These are phyloP conservation scores for Thinopyrum elongatum DNA, from an alignment of 176 grass and related monocot genomes.

Conservation along the genomic window DNA sequence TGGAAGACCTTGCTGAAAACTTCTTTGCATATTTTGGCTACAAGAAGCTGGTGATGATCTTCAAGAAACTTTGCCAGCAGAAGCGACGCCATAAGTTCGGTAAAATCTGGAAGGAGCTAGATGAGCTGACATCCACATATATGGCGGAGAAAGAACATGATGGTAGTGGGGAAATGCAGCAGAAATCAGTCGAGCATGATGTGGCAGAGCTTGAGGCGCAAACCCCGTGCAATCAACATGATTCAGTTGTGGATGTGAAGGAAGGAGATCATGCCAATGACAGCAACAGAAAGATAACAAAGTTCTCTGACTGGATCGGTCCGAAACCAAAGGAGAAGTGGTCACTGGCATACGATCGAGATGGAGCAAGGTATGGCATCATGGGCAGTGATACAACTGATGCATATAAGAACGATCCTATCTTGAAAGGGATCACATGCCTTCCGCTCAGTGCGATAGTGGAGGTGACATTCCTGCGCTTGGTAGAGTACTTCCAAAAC, in stretches of 20 bases:
- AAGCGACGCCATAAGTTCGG: slow-evolving; percentile 2
- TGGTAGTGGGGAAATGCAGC: not conserved
- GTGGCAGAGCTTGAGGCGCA: not conserved
- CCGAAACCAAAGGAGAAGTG: slow-evolving; percentile 27
- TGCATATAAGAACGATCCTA: not conserved
- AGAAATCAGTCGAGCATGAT: not conserved
- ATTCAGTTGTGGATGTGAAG: not conserved
- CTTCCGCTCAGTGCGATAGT: slow-evolving; percentile 21
- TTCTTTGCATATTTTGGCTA: slow-evolving; percentile 24
- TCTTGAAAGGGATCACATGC: slow-evolving; percentile 26
- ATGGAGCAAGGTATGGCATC: slow-evolving; percentile 23
- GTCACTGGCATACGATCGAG: not conserved
- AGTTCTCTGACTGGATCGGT: slow-evolving; percentile 17
- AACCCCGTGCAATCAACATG: not conserved
- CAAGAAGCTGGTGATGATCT: slow-evolving; percentile 5
- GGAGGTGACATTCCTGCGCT: not conserved
- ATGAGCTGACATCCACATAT: not conserved
- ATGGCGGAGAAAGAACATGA: not conserved
- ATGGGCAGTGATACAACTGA: slow-evolving; percentile 11
- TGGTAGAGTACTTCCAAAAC: not conserved
- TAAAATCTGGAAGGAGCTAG: slow-evolving; percentile 31
- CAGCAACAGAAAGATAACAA: not conserved
- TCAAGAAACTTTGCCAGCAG: slow-evolving; percentile 32
- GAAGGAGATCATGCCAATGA: not conserved
- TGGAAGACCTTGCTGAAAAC: slow-evolving; percentile 27